A percentile compares a stretch with the other conserved stretches of the same genome.
phyloP scores from a whole-genome alignment of 495 filamentous ascomycete genomes.

The Patellaria atrata region DNA sequence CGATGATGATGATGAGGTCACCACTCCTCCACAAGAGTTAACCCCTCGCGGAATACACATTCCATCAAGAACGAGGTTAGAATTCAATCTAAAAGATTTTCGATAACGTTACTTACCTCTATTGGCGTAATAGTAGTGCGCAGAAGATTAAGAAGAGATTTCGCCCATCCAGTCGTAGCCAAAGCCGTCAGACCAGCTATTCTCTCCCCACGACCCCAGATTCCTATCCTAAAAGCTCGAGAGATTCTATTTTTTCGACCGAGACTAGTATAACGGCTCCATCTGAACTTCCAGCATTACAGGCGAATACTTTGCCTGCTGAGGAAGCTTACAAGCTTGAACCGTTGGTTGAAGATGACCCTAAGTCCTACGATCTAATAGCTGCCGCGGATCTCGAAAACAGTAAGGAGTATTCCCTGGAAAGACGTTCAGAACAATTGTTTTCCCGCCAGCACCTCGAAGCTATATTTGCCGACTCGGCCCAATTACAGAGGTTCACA shows the following conservation, averaged over 20 bases:
- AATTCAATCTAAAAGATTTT: neutral
- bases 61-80: constrained; percentile 23
- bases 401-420: constrained; percentile 34
- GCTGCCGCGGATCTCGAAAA: constrained; percentile 25
- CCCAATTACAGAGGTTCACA: constrained; percentile 47
- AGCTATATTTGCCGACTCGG: constrained; percentile 45
- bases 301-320: constrained; percentile 27
- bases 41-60: constrained; percentile 22
- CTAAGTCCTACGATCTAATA: constrained; percentile 39
- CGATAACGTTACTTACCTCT: neutral
- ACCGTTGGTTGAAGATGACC: constrained; percentile 37
- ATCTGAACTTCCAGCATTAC: constrained; percentile 25
- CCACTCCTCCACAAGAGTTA: constrained; percentile 18
- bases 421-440: constrained; percentile 45
- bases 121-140: constrained; percentile 10
- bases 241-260: constrained; percentile 25
- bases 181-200: constrained; percentile 2
- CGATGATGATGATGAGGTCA: constrained; percentile 17
- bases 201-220: constrained; percentile 18
- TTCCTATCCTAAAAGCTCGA: constrained; percentile 23
- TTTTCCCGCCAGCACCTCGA: constrained; percentile 52
- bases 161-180: constrained; percentile 10
- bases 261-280: constrained; percentile 24
- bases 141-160: constrained; percentile 4
- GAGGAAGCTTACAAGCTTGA: constrained; percentile 34